These are phyloP conservation scores for Penicillium verhagenii DNA, from an alignment of 495 filamentous ascomycete genomes.

Conservation along the genomic window DNA sequence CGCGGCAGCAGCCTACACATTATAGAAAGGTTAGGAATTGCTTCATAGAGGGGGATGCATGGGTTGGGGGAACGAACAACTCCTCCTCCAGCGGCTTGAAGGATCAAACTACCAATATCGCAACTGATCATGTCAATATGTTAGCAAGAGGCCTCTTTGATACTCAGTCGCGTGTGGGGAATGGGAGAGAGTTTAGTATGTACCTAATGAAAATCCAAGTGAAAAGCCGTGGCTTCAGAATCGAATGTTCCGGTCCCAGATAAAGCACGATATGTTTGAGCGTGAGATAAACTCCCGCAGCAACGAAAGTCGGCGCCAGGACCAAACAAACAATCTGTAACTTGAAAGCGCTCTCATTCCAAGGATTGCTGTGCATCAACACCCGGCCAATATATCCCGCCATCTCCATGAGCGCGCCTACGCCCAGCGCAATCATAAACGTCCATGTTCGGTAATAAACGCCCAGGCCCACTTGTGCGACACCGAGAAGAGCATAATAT, in stretches of 20 bases:
- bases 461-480: constrained; percentile 50
- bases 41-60: no score
- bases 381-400: constrained; percentile 62
- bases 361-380: constrained; percentile 59
- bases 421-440: constrained; percentile 51
- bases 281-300: constrained; percentile 65
- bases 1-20: constrained; percentile 47
- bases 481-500: constrained; percentile 50
- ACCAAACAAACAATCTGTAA: constrained; percentile 68
- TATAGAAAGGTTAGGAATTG: no score
- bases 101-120: constrained; percentile 60
- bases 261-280: constrained; percentile 62
- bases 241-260: constrained; percentile 53
- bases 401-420: constrained; percentile 48
- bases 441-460: constrained; percentile 61
- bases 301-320: constrained; percentile 63
- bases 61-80: no score
- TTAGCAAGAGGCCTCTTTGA: no score
- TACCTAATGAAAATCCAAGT: constrained; percentile 71
- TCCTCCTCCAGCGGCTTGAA: constrained; percentile 65
- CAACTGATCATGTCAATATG: no score
- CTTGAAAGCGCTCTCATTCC: constrained; percentile 57
- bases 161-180: no score
- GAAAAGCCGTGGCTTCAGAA: constrained; percentile 56
- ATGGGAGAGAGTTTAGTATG: no score